Evolutionary conservation across 169 alveolate genomes (phyloP).

Genomic region (Theileria annulata): DNA sequence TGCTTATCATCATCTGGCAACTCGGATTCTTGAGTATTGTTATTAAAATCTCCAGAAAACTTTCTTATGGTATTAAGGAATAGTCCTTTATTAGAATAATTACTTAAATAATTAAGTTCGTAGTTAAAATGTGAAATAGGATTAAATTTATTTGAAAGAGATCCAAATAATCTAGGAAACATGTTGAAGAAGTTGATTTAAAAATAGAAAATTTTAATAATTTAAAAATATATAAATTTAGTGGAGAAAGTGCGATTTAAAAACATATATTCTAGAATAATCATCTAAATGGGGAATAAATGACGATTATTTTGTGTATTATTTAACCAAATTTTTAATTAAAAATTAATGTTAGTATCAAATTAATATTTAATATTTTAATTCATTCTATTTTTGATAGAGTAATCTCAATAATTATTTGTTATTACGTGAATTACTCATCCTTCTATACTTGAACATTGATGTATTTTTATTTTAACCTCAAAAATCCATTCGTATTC

Average conservation of each 20-base stretch:
- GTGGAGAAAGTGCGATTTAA: not conserved
- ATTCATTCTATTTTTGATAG: not conserved
- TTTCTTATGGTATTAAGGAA: not conserved
- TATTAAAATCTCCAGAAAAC: not conserved
- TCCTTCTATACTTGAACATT: not conserved
- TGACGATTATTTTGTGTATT: not conserved
- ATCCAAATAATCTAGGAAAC: not conserved
- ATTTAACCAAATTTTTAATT: not conserved
- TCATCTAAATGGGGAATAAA: conserved; percentile 13
- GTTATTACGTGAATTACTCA: not conserved
- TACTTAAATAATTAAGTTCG: not conserved
- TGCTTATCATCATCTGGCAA: not conserved
- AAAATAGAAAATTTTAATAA: not conserved
- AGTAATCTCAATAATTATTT: not conserved
- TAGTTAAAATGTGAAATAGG: not conserved
- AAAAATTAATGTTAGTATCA: not conserved
- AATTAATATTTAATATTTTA: not conserved
- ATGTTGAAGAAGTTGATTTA: not conserved
- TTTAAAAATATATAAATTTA: not conserved
- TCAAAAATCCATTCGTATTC: not conserved
- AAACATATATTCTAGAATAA: not conserved
- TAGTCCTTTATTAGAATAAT: not conserved
- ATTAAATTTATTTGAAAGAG: not conserved
- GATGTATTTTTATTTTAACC: not conserved
- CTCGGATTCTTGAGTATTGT: not conserved